A percentile compares a stretch with the other conserved stretches of the same genome.
Conservation (phyloP, 345 rosid genomes). For the Eutrema heterophyllum region DNA sequence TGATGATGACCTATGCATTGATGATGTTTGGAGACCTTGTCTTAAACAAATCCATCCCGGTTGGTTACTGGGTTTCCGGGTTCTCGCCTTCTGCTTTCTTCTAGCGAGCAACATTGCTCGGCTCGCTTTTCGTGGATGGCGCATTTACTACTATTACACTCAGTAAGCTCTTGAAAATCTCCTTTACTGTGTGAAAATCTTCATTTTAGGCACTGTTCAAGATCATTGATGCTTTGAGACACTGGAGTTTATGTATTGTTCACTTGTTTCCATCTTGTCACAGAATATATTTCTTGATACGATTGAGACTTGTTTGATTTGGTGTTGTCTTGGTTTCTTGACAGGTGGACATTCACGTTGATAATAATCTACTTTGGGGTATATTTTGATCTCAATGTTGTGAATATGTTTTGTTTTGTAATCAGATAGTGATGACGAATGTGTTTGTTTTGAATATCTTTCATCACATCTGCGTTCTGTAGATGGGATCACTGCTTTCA, state of each 20-base stretch:
- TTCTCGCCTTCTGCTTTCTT: conserved; percentile 51
- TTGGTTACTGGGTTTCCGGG: conserved; percentile 55
- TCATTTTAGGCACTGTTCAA: not conserved
- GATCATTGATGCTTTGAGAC: not conserved
- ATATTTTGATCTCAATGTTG: conserved; percentile 20
- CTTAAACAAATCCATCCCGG: conserved; percentile 47
- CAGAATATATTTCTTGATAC: not conserved
- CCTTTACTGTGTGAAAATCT: too few relatives aligned
- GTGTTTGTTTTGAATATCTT: conserved; percentile 1
- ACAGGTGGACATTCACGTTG: conserved; percentile 67
- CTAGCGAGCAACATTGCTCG: conserved; percentile 33
- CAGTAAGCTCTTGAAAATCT: conserved; percentile 43
- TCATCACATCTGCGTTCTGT: conserved; percentile 6
- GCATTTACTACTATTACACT: conserved; percentile 49
- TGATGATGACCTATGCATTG: conserved; percentile 25
- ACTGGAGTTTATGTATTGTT: not conserved
- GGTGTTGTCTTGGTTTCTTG: not conserved
- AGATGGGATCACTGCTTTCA: conserved; percentile 59
- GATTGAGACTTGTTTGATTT: conserved; percentile 1
- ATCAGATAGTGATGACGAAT: conserved; percentile 11
- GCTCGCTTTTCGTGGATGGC: conserved; percentile 32
- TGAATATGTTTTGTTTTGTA: conserved; percentile 37
- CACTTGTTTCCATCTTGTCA: too few relatives aligned
- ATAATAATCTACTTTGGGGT: conserved; percentile 69
- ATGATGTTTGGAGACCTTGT: conserved; percentile 62